Evolutionary conservation across 371 early-diverging fungal genomes (phyloP).

Genomic region (Lichtheimia corymbifera): DNA sequence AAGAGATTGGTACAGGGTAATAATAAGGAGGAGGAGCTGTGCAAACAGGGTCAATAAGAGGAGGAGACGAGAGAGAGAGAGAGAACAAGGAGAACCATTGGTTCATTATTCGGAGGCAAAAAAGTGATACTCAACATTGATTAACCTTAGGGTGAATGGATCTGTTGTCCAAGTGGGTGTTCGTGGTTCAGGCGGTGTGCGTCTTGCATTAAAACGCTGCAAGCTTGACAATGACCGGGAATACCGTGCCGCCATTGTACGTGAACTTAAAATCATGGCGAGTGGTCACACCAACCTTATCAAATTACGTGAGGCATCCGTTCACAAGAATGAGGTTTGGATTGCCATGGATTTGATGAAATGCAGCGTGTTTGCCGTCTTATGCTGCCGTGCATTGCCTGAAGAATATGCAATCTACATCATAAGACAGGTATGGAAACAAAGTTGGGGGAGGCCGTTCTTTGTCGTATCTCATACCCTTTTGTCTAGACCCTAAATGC

Average conservation of each 20-base stretch:
- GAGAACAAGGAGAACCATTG: background rate
- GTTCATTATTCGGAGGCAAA: background rate
- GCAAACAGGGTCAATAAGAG: background rate
- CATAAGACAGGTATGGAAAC: constrained; percentile 32
- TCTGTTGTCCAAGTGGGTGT: constrained; percentile 25
- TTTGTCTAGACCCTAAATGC: constrained; percentile 34
- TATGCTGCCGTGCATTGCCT: constrained; percentile 40
- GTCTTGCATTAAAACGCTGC: constrained; percentile 45
- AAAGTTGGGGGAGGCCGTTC: background rate
- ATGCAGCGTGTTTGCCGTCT: constrained; percentile 49
- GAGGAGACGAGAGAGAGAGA: too few species aligned
- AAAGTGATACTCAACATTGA: background rate
- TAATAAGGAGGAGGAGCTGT: background rate
- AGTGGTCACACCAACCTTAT: constrained; percentile 45
- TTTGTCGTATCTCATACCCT: background rate
- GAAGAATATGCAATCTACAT: constrained; percentile 47
- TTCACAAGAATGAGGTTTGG: constrained; percentile 44
- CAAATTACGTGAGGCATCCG: constrained; percentile 36
- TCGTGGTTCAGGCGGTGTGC: constrained; percentile 14
- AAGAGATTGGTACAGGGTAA: constrained; percentile 34
- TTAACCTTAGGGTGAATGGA: constrained; percentile 21
- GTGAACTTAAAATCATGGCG: constrained; percentile 52
- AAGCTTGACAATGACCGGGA: constrained; percentile 41
- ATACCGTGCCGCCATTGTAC: constrained; percentile 44
- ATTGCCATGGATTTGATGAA: constrained; percentile 55